These are phyloP conservation scores for Candida ponderosae DNA, from an alignment of 805 yeast species.

Conservation along the genomic window DNA sequence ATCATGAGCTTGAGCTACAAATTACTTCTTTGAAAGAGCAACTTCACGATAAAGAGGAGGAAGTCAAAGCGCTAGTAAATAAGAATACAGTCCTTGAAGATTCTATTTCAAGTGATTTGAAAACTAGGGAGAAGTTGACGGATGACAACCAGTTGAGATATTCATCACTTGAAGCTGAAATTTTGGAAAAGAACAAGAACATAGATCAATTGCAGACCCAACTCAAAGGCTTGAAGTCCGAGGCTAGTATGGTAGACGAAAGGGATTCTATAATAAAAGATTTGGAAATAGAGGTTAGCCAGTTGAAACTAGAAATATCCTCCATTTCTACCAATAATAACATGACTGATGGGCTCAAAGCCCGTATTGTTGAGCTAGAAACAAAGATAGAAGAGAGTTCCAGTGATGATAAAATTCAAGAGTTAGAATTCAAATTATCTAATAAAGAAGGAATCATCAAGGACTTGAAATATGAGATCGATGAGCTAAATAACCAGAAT, in stretches of 20 bases:
- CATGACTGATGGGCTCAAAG: conserved; percentile 22
- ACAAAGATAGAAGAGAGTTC: conserved; percentile 4
- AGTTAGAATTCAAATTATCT: neutral
- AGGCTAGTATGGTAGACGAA: conserved; percentile 20
- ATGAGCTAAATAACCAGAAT: neutral
- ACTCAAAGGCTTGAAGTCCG: too few species aligned
- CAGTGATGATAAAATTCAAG: conserved; percentile 1
- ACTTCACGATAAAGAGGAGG: too few species aligned
- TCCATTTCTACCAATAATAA: conserved; percentile 20
- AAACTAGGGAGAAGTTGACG: too few species aligned
- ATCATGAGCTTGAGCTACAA: too few species aligned
- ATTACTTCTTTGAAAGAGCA: too few species aligned
- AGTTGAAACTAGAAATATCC: conserved; percentile 16
- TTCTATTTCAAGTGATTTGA: too few species aligned
- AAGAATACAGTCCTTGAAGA: too few species aligned
- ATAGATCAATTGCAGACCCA: too few species aligned
- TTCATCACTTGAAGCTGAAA: too few species aligned
- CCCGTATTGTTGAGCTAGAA: conserved; percentile 24
- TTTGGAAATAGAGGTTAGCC: conserved; percentile 17
- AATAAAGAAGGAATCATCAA: neutral
- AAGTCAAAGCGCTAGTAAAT: too few species aligned
- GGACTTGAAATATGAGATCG: neutral
- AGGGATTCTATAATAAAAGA: conserved; percentile 24
- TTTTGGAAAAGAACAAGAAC: too few species aligned
- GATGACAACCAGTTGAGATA: too few species aligned